Evolutionary conservation across 345 rosid genomes (phyloP).

Genomic region (Brassica rapa): DNA sequence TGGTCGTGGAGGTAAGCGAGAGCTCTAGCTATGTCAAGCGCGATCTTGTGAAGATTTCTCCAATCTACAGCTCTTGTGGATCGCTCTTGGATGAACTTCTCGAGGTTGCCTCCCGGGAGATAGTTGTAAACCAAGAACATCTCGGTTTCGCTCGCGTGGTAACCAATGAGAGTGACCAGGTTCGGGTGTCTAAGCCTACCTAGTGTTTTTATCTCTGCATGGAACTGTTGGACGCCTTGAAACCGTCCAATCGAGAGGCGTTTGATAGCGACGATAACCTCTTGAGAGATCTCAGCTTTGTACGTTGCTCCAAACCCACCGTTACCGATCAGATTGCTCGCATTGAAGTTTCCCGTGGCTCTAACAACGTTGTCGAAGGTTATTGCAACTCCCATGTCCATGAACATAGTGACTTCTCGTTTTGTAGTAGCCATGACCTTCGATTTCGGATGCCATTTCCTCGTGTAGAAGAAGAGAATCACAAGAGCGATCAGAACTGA

Average conservation of each 20-base stretch:
- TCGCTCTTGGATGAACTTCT: background rate
- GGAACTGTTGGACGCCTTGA: background rate
- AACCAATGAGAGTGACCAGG: background rate
- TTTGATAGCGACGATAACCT: slow-evolving; percentile 55
- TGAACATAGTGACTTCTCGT: slow-evolving; percentile 54
- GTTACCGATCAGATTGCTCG: slow-evolving; percentile 53
- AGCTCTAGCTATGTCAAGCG: background rate
- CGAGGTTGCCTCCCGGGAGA: background rate
- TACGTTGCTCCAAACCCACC: slow-evolving; percentile 77
- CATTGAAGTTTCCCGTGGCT: slow-evolving; percentile 61
- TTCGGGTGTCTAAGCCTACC: background rate
- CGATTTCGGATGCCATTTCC: slow-evolving; percentile 52
- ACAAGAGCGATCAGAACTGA: slow-evolving; percentile 57
- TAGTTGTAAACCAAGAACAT: background rate
- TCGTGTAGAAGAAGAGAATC: slow-evolving; percentile 55
- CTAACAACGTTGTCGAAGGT: slow-evolving; percentile 58
- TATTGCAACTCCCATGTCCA: slow-evolving; percentile 50
- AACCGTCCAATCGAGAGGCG: background rate
- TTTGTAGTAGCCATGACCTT: slow-evolving; percentile 42
- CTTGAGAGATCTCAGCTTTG: slow-evolving; percentile 60
- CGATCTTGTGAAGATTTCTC: background rate
- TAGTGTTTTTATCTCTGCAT: background rate
- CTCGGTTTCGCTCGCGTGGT: background rate
- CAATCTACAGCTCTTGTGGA: slow-evolving; percentile 1
- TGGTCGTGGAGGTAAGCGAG: background rate